Evolutionary conservation across 2,329 filamentous ascomycete genomes (phyloP), one percentile per base, ranked within the genome.

Genomic region (Talaromyces sp.): DNA sequence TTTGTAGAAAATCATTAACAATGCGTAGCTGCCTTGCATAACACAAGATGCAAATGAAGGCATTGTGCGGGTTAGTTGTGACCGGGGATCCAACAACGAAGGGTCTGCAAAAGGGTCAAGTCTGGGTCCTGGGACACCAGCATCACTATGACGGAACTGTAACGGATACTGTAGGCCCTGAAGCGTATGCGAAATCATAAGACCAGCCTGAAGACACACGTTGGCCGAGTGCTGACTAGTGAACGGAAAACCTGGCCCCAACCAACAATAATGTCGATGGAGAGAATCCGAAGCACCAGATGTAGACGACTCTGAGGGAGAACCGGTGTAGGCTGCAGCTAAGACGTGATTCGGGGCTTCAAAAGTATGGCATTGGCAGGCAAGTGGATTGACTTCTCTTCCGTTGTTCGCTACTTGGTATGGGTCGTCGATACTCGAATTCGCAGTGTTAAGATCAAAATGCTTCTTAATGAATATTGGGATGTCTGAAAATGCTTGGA

Each of bases 31-130:
- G 46, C 74, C 74, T 62, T 79, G 77, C 76, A 79, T 78, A 8
- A 77, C 69, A 61, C 77, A 80, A 66, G 76, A 79, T 24, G 77
- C 76, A 61, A 79, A 79, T 0, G 75, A 76, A 0, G 77, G 77
- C 76, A 79, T 79, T 1, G 77, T 79, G 6, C 77, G 73, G 4
- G 77, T 76, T 14, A 72, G 57, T 31, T 69, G 55, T 58, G 58
- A 62, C 12, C 31, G 38, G 24, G 62, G 59, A 19, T 65, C 63
- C 31, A 66, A 26, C 50, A 62, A 29, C 63, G 65, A 26, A 65
- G 62, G 53, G 14, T 63, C 61, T 21, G 54, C 46, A 58, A 59
- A 59, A n/a, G 46, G 56, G 38, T 61, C 27, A 27, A 60, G 55
- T 29, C 50, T 54, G n/a, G 56, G 19, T 17, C 32, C 27, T 17